phyloP scores from a whole-genome alignment of 2,329 filamentous ascomycete genomes.

The Colletotrichum chrysophilum region DNA sequence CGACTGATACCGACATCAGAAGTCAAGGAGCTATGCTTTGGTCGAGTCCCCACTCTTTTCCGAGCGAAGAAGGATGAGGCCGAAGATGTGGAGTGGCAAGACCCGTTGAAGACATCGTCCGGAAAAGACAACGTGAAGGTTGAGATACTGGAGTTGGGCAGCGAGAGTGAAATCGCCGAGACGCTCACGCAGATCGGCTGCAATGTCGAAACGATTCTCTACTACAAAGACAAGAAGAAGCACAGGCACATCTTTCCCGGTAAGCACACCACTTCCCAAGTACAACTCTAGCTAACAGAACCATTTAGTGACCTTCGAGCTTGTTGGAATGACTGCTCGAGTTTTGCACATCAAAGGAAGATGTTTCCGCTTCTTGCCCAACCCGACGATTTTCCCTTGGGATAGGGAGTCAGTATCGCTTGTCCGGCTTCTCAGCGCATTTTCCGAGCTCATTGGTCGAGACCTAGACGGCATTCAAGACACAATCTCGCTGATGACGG shows the following conservation, averaged over 20 bases:
- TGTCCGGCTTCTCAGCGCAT: slow-evolving; percentile 44
- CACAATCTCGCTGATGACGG: accelerated
- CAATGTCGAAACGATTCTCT: slow-evolving; percentile 34
- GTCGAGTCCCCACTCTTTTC: slow-evolving; percentile 28
- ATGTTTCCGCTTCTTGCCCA: slow-evolving; percentile 45
- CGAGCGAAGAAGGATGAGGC: no score
- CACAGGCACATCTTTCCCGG: slow-evolving; percentile 28
- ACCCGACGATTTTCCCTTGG: slow-evolving; percentile 57
- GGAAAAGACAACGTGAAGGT: no score
- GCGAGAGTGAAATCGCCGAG: slow-evolving; percentile 34
- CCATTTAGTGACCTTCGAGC: slow-evolving; percentile 37
- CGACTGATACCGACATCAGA: slow-evolving; percentile 40
- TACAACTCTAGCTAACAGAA: background rate
- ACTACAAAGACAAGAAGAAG: slow-evolving; percentile 26
- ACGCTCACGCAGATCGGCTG: slow-evolving; percentile 44
- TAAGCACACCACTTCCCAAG: no score
- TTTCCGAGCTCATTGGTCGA: slow-evolving; percentile 29
- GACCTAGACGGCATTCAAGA: slow-evolving; percentile 18
- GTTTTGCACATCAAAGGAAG: slow-evolving; percentile 38
- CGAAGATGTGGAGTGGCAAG: background rate
- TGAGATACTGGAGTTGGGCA: background rate
- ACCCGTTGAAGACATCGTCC: background rate
- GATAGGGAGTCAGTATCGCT: slow-evolving; percentile 54
- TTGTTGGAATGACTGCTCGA: slow-evolving; percentile 45
- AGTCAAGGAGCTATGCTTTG: slow-evolving; percentile 46